phyloP scores from a whole-genome alignment of 257 asterid genomes.

The Osmanthus fragrans region DNA sequence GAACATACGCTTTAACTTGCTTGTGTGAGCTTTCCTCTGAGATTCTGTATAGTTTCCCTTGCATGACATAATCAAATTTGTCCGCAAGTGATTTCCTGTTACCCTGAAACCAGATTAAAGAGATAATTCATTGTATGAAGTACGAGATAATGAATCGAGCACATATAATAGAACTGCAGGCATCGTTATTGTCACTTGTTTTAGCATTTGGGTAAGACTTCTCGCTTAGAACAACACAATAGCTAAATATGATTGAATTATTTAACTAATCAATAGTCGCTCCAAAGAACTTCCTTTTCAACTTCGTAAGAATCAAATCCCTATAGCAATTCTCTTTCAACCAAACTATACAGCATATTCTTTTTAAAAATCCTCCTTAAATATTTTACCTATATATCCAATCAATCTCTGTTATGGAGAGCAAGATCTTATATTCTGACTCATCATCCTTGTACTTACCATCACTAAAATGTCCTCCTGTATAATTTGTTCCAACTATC shows the following conservation, averaged over 20 bases:
- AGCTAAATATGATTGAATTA: neutral
- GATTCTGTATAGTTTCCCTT: conserved; percentile 82
- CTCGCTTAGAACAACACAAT: neutral
- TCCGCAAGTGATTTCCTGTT: conserved; percentile 81
- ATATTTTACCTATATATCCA: too few relatives aligned
- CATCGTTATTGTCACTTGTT: neutral
- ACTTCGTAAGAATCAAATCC: neutral
- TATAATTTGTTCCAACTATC: neutral
- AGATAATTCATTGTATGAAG: neutral
- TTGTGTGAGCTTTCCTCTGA: conserved; percentile 61
- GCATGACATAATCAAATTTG: conserved; percentile 89
- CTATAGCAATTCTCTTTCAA: neutral
- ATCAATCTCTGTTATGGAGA: neutral
- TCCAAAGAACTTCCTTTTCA: neutral
- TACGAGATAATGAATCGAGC: neutral
- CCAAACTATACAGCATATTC: neutral
- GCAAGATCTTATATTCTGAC: neutral
- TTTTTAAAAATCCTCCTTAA: neutral
- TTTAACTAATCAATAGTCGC: too few relatives aligned
- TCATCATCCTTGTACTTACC: neutral
- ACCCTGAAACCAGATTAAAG: conserved; percentile 47
- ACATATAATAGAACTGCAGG: neutral
- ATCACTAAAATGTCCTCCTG: neutral
- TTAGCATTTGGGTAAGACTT: neutral
- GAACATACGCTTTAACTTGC: conserved; percentile 76